These are phyloP conservation scores for Fraxinus xanthoxyloides DNA, from an alignment of 305 asterid species.

Conservation along the genomic window DNA sequence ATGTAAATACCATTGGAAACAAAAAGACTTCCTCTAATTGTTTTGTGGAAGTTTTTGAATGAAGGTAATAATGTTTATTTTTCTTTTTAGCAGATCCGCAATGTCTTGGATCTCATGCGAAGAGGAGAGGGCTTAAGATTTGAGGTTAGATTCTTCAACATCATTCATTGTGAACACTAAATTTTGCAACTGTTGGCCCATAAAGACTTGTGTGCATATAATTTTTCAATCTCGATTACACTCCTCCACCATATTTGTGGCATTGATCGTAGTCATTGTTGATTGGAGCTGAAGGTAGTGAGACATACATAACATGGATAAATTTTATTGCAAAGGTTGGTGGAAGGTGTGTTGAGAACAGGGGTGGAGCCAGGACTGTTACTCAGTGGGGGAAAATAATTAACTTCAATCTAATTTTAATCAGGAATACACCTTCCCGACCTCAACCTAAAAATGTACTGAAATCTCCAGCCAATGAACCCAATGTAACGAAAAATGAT, in stretches of 20 bases:
- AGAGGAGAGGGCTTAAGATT: constrained; percentile 71
- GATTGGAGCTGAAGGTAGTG: background rate
- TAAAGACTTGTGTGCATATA: background rate
- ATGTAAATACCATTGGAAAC: background rate
- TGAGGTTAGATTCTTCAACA: constrained; percentile 49
- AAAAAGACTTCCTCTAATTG: constrained; percentile 1
- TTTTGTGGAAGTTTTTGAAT: background rate
- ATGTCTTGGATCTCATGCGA: constrained; percentile 81
- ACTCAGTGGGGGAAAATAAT: background rate
- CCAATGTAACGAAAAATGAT: background rate
- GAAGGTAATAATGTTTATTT: constrained; percentile 6
- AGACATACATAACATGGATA: background rate
- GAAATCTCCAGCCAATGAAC: background rate
- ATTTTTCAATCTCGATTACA: background rate
- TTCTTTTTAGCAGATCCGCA: constrained; percentile 64
- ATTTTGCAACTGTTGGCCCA: background rate
- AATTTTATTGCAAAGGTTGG: background rate
- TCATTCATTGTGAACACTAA: background rate
- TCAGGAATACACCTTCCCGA: background rate
- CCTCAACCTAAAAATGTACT: background rate
- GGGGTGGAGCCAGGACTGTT: background rate
- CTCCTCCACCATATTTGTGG: background rate
- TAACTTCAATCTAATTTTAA: background rate
- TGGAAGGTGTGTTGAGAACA: background rate
- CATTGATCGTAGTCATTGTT: background rate